Percentiles rank a stretch among this genome's conserved stretches.
These are phyloP conservation scores for Petunia axillaris DNA, from an alignment of 257 asterid species.

Conservation along the genomic window DNA sequence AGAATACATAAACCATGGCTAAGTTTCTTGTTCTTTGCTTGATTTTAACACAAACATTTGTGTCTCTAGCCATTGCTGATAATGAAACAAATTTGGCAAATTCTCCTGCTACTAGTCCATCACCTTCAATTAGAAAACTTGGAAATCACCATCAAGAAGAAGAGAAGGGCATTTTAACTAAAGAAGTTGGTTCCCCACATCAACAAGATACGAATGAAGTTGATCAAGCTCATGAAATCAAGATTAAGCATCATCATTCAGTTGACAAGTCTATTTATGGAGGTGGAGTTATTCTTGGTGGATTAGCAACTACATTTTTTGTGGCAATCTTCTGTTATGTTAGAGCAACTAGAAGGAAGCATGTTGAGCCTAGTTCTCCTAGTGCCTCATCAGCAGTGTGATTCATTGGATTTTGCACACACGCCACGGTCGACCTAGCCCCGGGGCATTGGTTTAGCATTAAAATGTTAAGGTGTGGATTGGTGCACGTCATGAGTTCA, in stretches of 20 bases:
- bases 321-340: conserved; percentile 61
- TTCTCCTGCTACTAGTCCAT: conserved; percentile 26
- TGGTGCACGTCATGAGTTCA: too few relatives aligned
- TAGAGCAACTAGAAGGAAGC: conserved; percentile 63
- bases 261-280: conserved; percentile 40
- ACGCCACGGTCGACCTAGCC: too few relatives aligned
- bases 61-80: conserved; percentile 28
- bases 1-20: conserved; percentile 22
- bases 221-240: conserved; percentile 14
- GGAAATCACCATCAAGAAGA: conserved; percentile 29
- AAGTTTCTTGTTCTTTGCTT: conserved; percentile 28
- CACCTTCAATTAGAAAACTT: conserved; percentile 23
- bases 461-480: too few relatives aligned
- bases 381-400: background rate
- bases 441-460: too few relatives aligned
- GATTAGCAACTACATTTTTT: conserved; percentile 46
- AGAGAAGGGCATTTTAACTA: background rate
- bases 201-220: conserved; percentile 14
- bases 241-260: conserved; percentile 26
- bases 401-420: background rate
- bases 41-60: conserved; percentile 25
- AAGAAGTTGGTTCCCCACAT: conserved; percentile 26
- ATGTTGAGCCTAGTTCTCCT: conserved; percentile 34
- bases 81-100: background rate
- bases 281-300: conserved; percentile 45